These are phyloP conservation scores for Wolfiporia cocos DNA, from an alignment of 1,284 basidiomycete species.

Conservation along the genomic window DNA sequence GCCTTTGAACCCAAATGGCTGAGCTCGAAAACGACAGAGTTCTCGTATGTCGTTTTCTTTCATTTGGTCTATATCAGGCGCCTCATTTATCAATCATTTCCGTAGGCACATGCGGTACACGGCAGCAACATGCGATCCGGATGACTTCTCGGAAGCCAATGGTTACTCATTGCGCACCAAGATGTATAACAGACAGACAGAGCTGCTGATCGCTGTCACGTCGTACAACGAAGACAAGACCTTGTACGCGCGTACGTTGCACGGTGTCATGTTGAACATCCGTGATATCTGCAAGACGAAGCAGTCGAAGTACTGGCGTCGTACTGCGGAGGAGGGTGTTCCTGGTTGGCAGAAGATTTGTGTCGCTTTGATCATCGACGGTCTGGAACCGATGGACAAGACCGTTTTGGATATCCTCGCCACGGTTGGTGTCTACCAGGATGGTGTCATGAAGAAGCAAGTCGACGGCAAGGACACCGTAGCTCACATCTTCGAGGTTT, in stretches of 20 bases:
- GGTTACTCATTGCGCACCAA: constrained; percentile 84
- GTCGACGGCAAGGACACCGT: constrained; percentile 92
- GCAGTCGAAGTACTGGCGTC: constrained; percentile 90
- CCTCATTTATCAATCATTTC: constrained; percentile 1
- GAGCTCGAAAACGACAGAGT: constrained; percentile 70
- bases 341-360: constrained; percentile 92
- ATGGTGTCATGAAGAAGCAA: constrained; percentile 95
- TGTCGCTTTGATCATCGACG: constrained; percentile 91
- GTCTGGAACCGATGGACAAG: constrained; percentile 95
- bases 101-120: constrained; percentile 86
- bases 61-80: constrained; percentile 1
- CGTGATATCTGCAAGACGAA: constrained; percentile 98
- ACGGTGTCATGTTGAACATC: constrained; percentile 97
- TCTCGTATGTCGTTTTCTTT: constrained; percentile 71
- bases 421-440: constrained; percentile 87
- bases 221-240: constrained; percentile 93
- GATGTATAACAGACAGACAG: constrained; percentile 86
- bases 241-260: constrained; percentile 87
- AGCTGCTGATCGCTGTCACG: constrained; percentile 89
- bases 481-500: constrained; percentile 85
- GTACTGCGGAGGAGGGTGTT: constrained; percentile 78
- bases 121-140: constrained; percentile 91
- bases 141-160: constrained; percentile 81
- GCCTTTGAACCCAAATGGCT: constrained; percentile 83
- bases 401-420: constrained; percentile 84